A percentile compares a stretch with the other conserved stretches of the same genome.
These are phyloP conservation scores for Petunia axillaris DNA, from an alignment of 257 asterid genomes.

Conservation along the genomic window DNA sequence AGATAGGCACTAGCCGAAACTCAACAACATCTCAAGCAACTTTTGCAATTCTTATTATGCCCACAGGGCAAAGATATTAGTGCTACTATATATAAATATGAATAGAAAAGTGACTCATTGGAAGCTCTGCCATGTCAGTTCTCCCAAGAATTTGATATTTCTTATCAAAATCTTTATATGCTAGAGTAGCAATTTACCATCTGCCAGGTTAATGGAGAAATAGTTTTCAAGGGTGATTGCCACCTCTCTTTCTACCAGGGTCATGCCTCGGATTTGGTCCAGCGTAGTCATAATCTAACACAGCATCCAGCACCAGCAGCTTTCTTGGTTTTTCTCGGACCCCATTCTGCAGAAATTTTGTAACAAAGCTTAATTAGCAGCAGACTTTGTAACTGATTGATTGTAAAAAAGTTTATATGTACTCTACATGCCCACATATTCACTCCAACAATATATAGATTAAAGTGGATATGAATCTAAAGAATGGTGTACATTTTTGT, in stretches of 20 bases:
- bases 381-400: neutral
- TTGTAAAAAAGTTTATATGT: neutral
- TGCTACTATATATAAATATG: neutral
- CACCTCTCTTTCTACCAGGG: slow-evolving; percentile 70
- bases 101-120: neutral
- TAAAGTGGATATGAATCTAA: neutral
- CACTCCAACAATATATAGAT: neutral
- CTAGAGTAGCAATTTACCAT: neutral
- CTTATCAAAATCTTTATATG: neutral
- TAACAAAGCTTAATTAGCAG: neutral
- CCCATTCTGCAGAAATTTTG: slow-evolving; percentile 5
- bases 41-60: neutral
- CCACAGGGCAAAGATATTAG: neutral
- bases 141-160: neutral
- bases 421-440: neutral
- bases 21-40: slow-evolving; percentile 6
- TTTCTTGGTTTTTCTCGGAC: slow-evolving; percentile 36
- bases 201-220: neutral
- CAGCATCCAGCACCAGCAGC: slow-evolving; percentile 40
- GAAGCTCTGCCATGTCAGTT: neutral
- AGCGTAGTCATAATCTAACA: slow-evolving; percentile 69
- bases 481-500: neutral
- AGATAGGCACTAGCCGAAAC: slow-evolving; percentile 6
- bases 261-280: slow-evolving; percentile 78
- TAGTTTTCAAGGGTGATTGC: slow-evolving; percentile 48